A percentile compares a stretch with the other conserved stretches of the same genome.
Conservation (phyloP, 176 grass and related monocot genomes). For the Avena eriantha region DNA sequence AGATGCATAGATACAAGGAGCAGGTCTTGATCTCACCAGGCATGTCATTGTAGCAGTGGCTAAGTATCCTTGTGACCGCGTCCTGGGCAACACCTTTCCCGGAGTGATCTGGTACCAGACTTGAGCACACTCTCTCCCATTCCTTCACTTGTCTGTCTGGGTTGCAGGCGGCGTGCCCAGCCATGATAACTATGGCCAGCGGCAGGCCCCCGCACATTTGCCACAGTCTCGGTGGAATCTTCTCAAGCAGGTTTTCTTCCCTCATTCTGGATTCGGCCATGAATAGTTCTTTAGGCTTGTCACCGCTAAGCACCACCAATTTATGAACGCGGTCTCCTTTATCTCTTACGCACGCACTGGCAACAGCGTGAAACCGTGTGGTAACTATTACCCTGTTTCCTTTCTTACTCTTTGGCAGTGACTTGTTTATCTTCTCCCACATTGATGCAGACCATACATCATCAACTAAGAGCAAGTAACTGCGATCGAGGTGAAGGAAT, state of each 20-base stretch:
- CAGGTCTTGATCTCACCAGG: neutral
- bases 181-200: neutral
- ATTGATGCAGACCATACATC: conserved; percentile 24
- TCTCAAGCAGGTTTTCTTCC: neutral
- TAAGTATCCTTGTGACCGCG: neutral
- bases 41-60: neutral
- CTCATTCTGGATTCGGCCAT: neutral
- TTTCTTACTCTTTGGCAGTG: neutral
- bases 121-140: neutral
- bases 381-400: neutral
- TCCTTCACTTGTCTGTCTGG: neutral
- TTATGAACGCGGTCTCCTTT: neutral
- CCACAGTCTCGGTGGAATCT: neutral
- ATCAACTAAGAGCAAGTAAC: conserved; percentile 34
- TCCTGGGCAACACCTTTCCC: neutral
- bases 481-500: no score
- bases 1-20: neutral
- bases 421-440: neutral
- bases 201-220: neutral
- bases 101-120: neutral
- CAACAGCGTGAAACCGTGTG: conserved; percentile 13
- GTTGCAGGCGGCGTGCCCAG: neutral
- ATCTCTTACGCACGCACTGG: neutral
- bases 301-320: neutral
- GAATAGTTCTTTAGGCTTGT: neutral